Conservation (phyloP, 140 eudicot species). For the Senecio squalidus region DNA sequence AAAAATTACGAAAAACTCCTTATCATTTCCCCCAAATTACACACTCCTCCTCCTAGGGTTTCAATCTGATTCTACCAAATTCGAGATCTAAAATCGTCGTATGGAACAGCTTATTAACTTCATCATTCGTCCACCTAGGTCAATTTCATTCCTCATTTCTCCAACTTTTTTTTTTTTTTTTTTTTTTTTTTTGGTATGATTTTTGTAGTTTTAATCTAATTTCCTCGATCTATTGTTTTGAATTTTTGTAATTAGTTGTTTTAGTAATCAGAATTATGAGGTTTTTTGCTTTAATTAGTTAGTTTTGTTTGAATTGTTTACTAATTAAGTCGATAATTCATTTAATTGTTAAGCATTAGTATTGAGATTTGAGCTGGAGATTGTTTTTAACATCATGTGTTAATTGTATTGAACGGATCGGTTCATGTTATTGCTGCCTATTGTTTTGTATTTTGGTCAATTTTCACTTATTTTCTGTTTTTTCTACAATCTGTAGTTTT, state of each 20-base stretch:
- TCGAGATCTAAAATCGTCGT: constrained; percentile 33
- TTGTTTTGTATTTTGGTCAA: too few relatives aligned
- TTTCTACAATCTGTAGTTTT: too few relatives aligned
- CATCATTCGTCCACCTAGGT: constrained; percentile 95
- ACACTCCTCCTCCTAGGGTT: too few relatives aligned
- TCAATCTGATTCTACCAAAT: too few relatives aligned
- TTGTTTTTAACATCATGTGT: neutral
- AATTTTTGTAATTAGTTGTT: neutral
- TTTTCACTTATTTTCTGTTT: too few relatives aligned
- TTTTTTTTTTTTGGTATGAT: neutral
- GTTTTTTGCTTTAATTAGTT: constrained; percentile 3
- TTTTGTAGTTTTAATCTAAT: neutral
- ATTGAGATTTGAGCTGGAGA: neutral
- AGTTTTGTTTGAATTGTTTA: neutral
- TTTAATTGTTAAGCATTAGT: neutral
- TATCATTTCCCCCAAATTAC: too few relatives aligned
- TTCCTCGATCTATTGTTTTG: neutral
- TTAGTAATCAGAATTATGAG: constrained; percentile 6
- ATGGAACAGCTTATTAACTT: constrained; percentile 96
- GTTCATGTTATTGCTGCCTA: too few relatives aligned
- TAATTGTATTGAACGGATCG: neutral
- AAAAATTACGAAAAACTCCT: too few relatives aligned
- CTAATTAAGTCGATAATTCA: constrained; percentile 2
- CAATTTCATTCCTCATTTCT: neutral
- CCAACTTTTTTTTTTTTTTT: neutral